A percentile compares a stretch with the other conserved stretches of the same genome.
These are phyloP conservation scores for Myochromella boudieri DNA, from an alignment of 768 basidiomycete species.

Conservation along the genomic window DNA sequence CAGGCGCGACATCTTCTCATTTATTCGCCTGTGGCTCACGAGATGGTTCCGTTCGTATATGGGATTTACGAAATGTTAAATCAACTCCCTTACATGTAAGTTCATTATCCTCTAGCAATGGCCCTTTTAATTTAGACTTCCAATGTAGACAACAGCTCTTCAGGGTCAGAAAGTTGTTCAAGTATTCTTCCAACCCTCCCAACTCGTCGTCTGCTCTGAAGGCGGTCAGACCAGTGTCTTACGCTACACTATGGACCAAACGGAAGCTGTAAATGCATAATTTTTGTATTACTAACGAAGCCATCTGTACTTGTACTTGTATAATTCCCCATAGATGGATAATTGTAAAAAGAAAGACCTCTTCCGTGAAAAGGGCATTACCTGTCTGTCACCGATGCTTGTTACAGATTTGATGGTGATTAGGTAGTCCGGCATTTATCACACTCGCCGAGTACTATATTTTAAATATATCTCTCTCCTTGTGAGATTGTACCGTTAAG, in stretches of 20 bases:
- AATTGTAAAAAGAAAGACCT: too few species aligned
- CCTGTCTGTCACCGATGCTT: too few species aligned
- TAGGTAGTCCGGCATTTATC: too few species aligned
- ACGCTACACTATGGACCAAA: too few species aligned
- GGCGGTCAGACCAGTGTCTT: constrained; percentile 32
- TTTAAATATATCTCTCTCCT: too few species aligned
- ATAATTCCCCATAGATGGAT: too few species aligned
- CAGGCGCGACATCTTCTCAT: constrained; percentile 21
- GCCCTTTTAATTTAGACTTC: neutral
- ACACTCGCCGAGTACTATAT: too few species aligned
- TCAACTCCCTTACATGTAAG: constrained; percentile 22
- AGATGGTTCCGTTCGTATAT: constrained; percentile 41
- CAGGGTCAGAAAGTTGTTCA: constrained; percentile 37
- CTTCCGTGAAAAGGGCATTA: too few species aligned
- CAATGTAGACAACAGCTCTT: constrained; percentile 32
- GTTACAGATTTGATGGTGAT: too few species aligned
- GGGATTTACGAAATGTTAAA: constrained; percentile 46
- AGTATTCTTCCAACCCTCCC: constrained; percentile 30
- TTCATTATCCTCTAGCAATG: neutral
- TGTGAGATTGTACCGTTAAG: too few species aligned
- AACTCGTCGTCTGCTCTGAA: constrained; percentile 38
- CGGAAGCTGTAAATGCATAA: too few species aligned
- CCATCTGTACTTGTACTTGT: too few species aligned
- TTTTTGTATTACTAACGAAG: constrained; percentile 1
- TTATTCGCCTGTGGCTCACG: constrained; percentile 44